Evolutionary conservation across 73 alveolate species (phyloP).

Genomic region (Paramecium pentaurelia): DNA sequence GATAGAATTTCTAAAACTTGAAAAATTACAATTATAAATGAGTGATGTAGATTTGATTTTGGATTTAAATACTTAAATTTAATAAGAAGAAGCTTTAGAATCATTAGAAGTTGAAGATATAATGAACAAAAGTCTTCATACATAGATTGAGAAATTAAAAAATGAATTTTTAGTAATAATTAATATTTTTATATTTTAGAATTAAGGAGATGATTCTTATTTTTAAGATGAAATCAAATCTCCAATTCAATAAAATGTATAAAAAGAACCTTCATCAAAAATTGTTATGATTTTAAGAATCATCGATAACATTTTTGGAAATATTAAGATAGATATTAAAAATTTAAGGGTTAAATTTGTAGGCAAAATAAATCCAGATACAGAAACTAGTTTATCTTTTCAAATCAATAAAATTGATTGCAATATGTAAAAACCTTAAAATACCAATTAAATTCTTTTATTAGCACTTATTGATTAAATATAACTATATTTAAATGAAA

Average conservation of each 20-base stretch:
- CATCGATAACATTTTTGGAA: background rate
- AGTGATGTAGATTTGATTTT: background rate
- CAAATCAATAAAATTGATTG: background rate
- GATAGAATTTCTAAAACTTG: background rate
- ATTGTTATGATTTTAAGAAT: background rate
- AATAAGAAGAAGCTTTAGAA: background rate
- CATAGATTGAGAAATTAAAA: background rate
- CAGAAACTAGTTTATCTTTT: background rate
- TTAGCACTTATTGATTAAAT: background rate
- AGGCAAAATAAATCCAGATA: background rate
- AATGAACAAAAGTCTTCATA: background rate
- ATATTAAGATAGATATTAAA: background rate
- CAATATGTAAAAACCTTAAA: background rate
- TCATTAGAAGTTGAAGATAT: background rate
- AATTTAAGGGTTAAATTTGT: background rate
- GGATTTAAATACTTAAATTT: background rate
- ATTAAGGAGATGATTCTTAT: background rate
- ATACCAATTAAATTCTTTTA: background rate
- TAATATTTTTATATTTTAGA: background rate
- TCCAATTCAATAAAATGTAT: background rate
- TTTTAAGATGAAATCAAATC: background rate
- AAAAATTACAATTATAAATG: background rate
- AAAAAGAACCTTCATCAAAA: background rate
- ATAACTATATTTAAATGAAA: background rate
- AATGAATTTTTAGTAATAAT: background rate